These are phyloP conservation scores for Gaeumannomyces tritici DNA, from an alignment of 2,329 filamentous ascomycete genomes.

Conservation along the genomic window DNA sequence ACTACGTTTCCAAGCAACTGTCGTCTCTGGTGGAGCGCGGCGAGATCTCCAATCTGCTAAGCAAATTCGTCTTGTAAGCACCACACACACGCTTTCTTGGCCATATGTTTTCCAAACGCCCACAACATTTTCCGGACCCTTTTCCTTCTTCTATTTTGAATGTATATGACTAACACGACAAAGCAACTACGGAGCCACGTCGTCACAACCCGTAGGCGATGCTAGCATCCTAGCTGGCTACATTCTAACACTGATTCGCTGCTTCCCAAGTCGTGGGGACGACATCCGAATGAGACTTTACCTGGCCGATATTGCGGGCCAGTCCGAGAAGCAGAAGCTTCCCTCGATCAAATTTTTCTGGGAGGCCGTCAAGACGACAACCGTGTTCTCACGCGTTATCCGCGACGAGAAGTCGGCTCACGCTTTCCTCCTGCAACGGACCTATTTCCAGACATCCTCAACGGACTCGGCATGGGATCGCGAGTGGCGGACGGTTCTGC, in stretches of 20 bases:
- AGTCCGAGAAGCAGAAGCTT: constrained; percentile 26
- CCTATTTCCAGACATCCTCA: constrained; percentile 7
- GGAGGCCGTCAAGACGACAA: constrained; percentile 45
- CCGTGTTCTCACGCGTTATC: constrained; percentile 24
- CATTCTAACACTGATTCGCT: constrained; percentile 72
- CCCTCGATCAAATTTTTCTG: constrained; percentile 81
- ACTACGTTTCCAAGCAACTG: constrained; percentile 57
- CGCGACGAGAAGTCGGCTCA: constrained; percentile 19
- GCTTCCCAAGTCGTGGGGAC: constrained; percentile 72
- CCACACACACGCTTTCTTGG: background rate
- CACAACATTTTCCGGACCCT: constrained; percentile 5
- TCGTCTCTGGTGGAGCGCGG: constrained; percentile 64
- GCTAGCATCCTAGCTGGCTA: constrained; percentile 76
- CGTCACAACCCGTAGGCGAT: constrained; percentile 36
- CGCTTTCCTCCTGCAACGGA: constrained; percentile 15
- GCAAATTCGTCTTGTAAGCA: constrained; percentile 28
- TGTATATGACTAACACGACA: constrained; percentile 11
- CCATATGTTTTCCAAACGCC: background rate
- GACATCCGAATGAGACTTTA: constrained; percentile 95
- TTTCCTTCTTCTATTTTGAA: too few relatives aligned
- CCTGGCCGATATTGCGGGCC: constrained; percentile 53
- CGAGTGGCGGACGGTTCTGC: constrained; percentile 81
- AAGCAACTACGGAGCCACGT: constrained; percentile 19
- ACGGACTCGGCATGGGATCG: constrained; percentile 33
- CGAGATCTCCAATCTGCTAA: constrained; percentile 57